Base-by-base conservation (phyloP, 352 stramenopile species). In the Phytophthora syringae region DNA sequence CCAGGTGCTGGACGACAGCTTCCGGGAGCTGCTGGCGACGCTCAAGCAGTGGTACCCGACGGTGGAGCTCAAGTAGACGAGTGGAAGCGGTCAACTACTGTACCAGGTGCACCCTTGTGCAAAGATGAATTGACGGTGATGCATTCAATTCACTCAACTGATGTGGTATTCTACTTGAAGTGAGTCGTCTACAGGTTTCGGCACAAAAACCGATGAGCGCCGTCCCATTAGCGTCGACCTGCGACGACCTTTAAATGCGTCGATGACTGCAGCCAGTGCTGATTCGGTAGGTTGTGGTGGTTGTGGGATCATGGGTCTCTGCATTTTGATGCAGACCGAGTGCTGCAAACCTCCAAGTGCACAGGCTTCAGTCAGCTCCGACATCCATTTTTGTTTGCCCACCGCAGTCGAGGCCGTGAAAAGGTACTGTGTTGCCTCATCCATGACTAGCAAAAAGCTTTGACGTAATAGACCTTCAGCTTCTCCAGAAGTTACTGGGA, bases 1-100 rank as follows among this genome's bases (percentile, higher is more conserved):
- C 73, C 82, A 83, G 51, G 79, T 95, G 58, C 59, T 98, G 18
- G 82, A 98, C 42, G 80, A 87, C 43, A 89, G 86, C 40, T 98
- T 95, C 68, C 36, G 28, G 7, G 59, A 90, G 72, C 67, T 98
- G 42, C 52, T 92, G 11, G 49, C 56, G 21, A 92, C 72, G 42
- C 78, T 98, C 47, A 72, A 86, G 52, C 57, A 80, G 53, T 94
- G 84, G 84, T 96, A 95, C 74, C 84, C 88, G 10, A 77, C 69
- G 7, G 70, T 88, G 9, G 55, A 88, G 43, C 82, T 94, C 42
- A 65, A 70, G 37, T 86, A 79, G 55, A 64, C 32, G 42, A 36
- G 22, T 30, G 0, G n/a, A 32, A 39, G 0, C 7, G 15, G 18
- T n/a, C 24, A 20, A 7, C 21, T 21, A 24, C 27, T 30, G 27